Evolutionary conservation across 2,329 filamentous ascomycete species (phyloP).

Genomic region (Hypomyces rosellus): DNA sequence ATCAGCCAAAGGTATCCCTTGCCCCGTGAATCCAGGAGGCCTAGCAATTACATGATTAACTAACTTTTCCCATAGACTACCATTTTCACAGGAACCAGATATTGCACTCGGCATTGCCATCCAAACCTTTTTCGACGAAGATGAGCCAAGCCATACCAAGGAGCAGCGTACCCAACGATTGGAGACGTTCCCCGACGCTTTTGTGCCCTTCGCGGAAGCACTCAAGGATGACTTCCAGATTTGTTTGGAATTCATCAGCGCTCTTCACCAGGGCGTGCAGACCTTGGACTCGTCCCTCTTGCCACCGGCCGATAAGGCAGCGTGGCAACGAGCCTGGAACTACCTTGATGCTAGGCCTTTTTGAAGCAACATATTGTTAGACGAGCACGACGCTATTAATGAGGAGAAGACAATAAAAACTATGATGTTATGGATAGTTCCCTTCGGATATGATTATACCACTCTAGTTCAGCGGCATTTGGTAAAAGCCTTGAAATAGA

Average conservation of each 20-base stretch:
- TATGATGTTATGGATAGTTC: slow-evolving; percentile 9
- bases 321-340: slow-evolving; percentile 49
- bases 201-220: slow-evolving; percentile 53
- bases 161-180: slow-evolving; percentile 41
- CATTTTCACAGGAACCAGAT: slow-evolving; percentile 64
- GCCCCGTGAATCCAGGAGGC: not conserved
- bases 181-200: slow-evolving; percentile 44
- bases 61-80: slow-evolving; percentile 41
- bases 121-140: slow-evolving; percentile 71
- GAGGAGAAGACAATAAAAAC: not conserved
- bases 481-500: slow-evolving; percentile 8
- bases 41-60: not conserved
- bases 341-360: slow-evolving; percentile 44
- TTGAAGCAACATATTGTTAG: slow-evolving; percentile 17
- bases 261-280: slow-evolving; percentile 52
- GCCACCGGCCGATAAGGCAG: slow-evolving; percentile 37
- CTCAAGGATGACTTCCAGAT: slow-evolving; percentile 55
- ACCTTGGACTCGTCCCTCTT: slow-evolving; percentile 44
- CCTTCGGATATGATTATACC: slow-evolving; percentile 10
- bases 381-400: slow-evolving; percentile 1
- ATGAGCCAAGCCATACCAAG: slow-evolving; percentile 51
- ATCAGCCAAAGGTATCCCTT: slow-evolving; percentile 63
- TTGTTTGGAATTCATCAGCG: slow-evolving; percentile 51
- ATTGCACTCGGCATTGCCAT: slow-evolving; percentile 73
- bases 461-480: slow-evolving; percentile 5